Conservation (phyloP, 2,329 filamentous ascomycete species). For the Xylaria sp. region DNA sequence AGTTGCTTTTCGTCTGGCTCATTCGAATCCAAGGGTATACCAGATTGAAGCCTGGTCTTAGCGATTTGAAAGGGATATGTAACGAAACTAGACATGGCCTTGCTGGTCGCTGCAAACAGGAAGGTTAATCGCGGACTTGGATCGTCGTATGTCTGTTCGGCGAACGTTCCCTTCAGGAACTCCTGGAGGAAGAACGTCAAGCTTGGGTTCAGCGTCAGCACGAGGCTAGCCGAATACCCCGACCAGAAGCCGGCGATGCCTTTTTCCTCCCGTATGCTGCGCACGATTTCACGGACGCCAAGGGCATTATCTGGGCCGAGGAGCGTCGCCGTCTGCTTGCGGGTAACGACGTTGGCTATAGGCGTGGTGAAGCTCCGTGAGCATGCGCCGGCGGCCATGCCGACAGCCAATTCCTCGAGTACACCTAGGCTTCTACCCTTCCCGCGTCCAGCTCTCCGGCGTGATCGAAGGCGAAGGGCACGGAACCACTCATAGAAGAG, state of each 20-base stretch:
- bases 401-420: constrained; percentile 78
- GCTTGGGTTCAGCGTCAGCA: constrained; percentile 86
- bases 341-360: constrained; percentile 82
- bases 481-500: constrained; percentile 74
- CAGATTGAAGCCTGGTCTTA: constrained; percentile 78
- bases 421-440: constrained; percentile 60
- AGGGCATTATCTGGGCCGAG: constrained; percentile 43
- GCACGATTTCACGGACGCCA: constrained; percentile 68
- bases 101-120: constrained; percentile 77
- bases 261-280: constrained; percentile 73
- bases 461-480: constrained; percentile 30
- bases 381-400: constrained; percentile 78
- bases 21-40: constrained; percentile 57
- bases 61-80: constrained; percentile 90
- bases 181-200: constrained; percentile 88
- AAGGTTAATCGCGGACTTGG: constrained; percentile 53
- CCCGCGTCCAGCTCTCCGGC: constrained; percentile 23
- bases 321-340: constrained; percentile 76
- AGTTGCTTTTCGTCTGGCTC: constrained; percentile 21
- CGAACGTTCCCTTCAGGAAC: constrained; percentile 69
- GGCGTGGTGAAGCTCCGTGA: constrained; percentile 83
- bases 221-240: constrained; percentile 82
- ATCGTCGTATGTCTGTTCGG: constrained; percentile 55
- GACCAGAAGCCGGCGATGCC: constrained; percentile 85
- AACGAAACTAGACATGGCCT: constrained; percentile 77